Base-by-base conservation (phyloP, 2,329 filamentous ascomycete species). In the Aspergillus sp. region DNA sequence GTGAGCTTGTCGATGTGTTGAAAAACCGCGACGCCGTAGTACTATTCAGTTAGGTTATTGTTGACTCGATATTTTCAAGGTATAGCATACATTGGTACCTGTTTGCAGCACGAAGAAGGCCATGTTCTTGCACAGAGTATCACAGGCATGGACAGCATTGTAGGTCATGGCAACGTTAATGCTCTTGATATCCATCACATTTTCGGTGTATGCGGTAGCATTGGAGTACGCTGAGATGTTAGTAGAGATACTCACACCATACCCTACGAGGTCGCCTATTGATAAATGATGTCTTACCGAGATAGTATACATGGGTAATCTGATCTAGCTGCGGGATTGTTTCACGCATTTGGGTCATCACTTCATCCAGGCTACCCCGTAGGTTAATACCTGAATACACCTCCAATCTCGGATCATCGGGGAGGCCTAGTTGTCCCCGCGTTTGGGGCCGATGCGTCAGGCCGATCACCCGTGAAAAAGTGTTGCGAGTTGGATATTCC, bases 221-320 rank as follows among this genome's bases (percentile, higher is more conserved):
- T 65, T 64, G 25, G 61, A 60, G 41, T 66, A 68, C 8, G 66
- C 66, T 68, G 39, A 17, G 13, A 41, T 25, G 5, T 59, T 23
- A 63, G 42, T 44, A 13, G 27, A 54, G 23, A 13, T 39, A 25
- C 17, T 19, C 8, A 17, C 32, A 7, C 5, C 7, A 5, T 39
- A 23, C 4, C 2, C 19, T 44, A 15, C 19, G 4, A 11, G 19
- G 41, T 44, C 21, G 15, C 3, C 19, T 13, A 5, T 5, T 0
- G 13, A 44, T 11, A 44, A 23, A 4, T 5, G 44, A 30, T 47
- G 19, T 10, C 68, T 32, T 61, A 77, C 75, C 76, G 42, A 75
- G 75, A 62, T 79, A 81, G 62, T 78, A 81, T 8, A 81, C 73
- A 62, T 81, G 78, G 1, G 77, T 80, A 19, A 80, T 70, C 25